Conservation (phyloP, 1,139 yeast genomes). For the Saccharomycopsis hybrid region DNA sequence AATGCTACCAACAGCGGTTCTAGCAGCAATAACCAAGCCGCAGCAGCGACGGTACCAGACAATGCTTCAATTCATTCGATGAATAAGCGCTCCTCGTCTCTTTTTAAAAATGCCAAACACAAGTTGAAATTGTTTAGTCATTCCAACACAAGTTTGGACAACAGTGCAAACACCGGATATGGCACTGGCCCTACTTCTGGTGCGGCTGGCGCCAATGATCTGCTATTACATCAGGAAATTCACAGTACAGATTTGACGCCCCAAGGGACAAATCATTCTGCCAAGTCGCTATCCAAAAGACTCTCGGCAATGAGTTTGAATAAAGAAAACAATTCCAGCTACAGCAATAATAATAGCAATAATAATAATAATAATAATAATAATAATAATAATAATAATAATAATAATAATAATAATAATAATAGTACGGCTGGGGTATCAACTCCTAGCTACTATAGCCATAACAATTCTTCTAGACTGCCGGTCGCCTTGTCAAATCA, state of each 20-base stretch:
- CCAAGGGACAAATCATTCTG: conserved; percentile 6
- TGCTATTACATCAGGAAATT: no score
- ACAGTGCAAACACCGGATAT: no score
- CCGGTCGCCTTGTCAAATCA: neutral
- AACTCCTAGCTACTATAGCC: no score
- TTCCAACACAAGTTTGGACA: conserved; percentile 6
- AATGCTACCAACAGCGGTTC: neutral
- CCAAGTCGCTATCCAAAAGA: conserved; percentile 1
- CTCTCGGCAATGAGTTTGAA: conserved; percentile 9
- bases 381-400: no score
- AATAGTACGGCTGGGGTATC: no score
- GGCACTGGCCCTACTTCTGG: no score
- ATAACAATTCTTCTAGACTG: no score
- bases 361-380: no score
- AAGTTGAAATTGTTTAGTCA: conserved; percentile 16
- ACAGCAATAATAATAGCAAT: neutral
- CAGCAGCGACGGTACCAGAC: neutral
- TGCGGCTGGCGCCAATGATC: no score
- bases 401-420: no score
- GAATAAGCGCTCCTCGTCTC: conserved; percentile 6
- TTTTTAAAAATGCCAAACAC: conserved; percentile 15
- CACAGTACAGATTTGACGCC: conserved; percentile 6
- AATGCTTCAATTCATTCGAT: neutral
- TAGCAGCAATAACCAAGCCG: no score
- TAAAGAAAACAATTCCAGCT: conserved; percentile 1